These are phyloP conservation scores for Passiflora organensis DNA, from an alignment of 345 rosid species.

Conservation along the genomic window DNA sequence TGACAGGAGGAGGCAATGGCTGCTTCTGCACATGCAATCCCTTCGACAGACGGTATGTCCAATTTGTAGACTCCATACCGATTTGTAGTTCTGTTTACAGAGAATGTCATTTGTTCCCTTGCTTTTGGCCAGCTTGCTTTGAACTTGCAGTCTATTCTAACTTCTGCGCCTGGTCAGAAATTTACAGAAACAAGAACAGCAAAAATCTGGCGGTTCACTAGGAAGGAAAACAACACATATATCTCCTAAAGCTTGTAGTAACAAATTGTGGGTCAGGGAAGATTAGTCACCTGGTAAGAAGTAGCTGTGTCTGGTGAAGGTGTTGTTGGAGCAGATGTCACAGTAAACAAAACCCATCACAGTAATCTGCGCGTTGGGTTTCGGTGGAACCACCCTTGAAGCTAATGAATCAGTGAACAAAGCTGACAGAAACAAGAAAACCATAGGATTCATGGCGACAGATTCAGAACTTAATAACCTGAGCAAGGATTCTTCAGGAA, in stretches of 20 bases:
- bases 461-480: constrained; percentile 16
- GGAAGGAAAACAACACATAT: not conserved
- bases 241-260: not conserved
- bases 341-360: constrained; percentile 94
- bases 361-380: constrained; percentile 44
- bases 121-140: constrained; percentile 53
- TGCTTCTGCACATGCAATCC: constrained; percentile 63
- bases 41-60: constrained; percentile 70
- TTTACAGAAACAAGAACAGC: no score
- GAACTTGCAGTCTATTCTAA: constrained; percentile 74
- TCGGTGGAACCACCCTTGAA: constrained; percentile 26
- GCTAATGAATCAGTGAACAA: constrained; percentile 33
- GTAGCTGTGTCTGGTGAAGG: constrained; percentile 90
- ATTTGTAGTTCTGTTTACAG: constrained; percentile 86
- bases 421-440: constrained; percentile 36
- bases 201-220: no score
- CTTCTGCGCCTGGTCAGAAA: constrained; percentile 67
- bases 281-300: constrained; percentile 69
- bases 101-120: constrained; percentile 55
- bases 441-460: constrained; percentile 36
- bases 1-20: constrained; percentile 61
- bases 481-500: not conserved
- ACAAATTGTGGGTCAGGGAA: not conserved
- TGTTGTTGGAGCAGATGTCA: constrained; percentile 95
- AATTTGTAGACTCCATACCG: constrained; percentile 68